A percentile compares a stretch with the other conserved stretches of the same genome.
phyloP scores from a whole-genome alignment of 148 eudicot genomes.

The Rhododendron vialii region DNA sequence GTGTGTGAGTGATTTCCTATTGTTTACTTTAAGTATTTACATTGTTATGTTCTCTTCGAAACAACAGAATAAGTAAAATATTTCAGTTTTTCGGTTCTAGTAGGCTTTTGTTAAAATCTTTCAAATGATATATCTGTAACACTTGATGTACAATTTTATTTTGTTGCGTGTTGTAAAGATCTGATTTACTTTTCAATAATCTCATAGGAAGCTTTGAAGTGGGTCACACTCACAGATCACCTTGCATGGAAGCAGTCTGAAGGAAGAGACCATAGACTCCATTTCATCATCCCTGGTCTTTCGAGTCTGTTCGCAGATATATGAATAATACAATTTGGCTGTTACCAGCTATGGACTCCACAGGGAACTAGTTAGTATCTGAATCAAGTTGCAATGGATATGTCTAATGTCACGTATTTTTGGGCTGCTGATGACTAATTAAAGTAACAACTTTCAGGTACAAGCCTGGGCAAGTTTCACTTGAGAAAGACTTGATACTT shows the following conservation, averaged over 20 bases:
- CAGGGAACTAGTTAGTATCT: constrained; percentile 76
- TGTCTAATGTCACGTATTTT: background rate
- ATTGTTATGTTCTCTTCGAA: background rate
- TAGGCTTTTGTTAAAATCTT: background rate
- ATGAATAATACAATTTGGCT: constrained; percentile 91
- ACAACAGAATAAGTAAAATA: background rate
- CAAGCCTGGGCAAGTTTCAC: constrained; percentile 97
- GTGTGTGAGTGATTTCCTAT: constrained; percentile 92
- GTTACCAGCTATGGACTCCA: constrained; percentile 98
- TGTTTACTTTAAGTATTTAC: background rate
- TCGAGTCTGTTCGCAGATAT: constrained; percentile 77
- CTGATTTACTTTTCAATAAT: background rate
- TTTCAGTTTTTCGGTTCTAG: background rate
- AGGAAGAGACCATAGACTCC: too few species aligned
- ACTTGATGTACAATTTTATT: background rate
- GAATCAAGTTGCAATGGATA: background rate
- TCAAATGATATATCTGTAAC: background rate
- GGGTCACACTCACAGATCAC: constrained; percentile 73
- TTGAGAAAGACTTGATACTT: constrained; percentile 94
- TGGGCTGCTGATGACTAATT: constrained; percentile 7
- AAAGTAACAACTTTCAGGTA: constrained; percentile 53
- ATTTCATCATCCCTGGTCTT: constrained; percentile 41
- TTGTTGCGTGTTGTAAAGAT: background rate
- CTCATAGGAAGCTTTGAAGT: constrained; percentile 80
- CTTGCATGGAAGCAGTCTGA: constrained; percentile 68